These are phyloP conservation scores for Litchi chinensis DNA, from an alignment of 345 rosid genomes.

Conservation along the genomic window DNA sequence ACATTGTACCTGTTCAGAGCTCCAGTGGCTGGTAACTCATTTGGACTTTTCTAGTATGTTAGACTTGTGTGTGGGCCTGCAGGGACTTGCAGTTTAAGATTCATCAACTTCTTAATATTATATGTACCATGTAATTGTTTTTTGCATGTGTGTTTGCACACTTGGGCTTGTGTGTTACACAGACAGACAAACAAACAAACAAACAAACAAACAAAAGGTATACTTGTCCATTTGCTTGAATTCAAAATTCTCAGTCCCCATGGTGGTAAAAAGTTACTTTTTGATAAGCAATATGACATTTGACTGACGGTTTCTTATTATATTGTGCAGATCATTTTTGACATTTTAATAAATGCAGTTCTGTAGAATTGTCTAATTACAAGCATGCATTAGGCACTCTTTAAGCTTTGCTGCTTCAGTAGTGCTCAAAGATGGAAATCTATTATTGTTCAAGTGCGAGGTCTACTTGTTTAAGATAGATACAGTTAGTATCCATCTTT, in stretches of 20 bases:
- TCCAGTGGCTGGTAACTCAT: too few relatives aligned
- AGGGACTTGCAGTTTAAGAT: background rate
- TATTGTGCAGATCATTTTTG: background rate
- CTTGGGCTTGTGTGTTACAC: background rate
- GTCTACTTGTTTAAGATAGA: background rate
- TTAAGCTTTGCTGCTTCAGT: too few relatives aligned
- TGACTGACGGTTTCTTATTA: background rate
- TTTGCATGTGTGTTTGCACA: background rate
- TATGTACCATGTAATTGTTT: background rate
- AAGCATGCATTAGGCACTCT: background rate
- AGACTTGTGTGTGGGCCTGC: background rate
- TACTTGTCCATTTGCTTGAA: background rate
- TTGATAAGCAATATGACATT: background rate
- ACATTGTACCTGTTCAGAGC: background rate
- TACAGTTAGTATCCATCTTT: background rate
- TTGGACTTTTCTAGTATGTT: background rate
- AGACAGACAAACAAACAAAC: too few relatives aligned
- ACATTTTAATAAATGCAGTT: background rate
- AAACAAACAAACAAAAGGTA: too few relatives aligned
- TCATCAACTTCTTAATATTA: constrained; percentile 6
- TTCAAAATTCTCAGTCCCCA: background rate
- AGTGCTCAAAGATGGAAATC: background rate
- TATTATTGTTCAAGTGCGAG: background rate
- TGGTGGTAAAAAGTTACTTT: background rate
- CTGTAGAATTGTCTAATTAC: background rate